Base-by-base conservation (phyloP, 495 filamentous ascomycete species). In the Filosporella fistucella region DNA sequence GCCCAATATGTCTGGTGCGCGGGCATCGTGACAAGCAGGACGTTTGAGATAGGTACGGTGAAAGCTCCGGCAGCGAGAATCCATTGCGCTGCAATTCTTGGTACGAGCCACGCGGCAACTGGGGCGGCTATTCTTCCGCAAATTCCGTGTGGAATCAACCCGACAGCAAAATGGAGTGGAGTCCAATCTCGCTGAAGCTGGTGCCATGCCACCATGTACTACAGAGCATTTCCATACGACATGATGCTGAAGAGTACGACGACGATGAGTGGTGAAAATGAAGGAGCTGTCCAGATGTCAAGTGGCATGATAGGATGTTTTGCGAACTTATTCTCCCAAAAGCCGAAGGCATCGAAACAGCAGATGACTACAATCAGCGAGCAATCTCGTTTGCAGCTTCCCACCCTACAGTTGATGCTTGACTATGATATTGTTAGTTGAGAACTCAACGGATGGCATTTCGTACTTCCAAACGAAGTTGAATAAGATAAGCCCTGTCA, bases 401-500 rank as follows among this genome's bases (percentile, higher is more conserved):
- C 75, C 75, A 76, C 23, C 75, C 74, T 1, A 67, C 68, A 25
- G 63, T 61, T 11, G 75, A 69, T 8, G 74, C 75, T 68, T 77
- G 72, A 47, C 75, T 77, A 21, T 8, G 16, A 42, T 43, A 10
- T 39, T 46, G 4, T 23, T 33, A 2, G 18, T 35, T 24, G 17
- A 29, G 35, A 13, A 37, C 8, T 22, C 20, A 8, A 7, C 16
- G n/a, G 29, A 20, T 10, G n/a, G 16, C 14, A 20, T 6, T 1
- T 58, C 71, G 60, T 59, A 78, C 72, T 72, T 77, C 74, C 75
- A 79, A 18, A 68, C 68, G 55, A 77, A 68, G 52, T 73, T 80
- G 62, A 78, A 78, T 1, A 76, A 45, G 10, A 78, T 70, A 22
- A 77, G 49, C 1, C 63, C 68, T 11, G 60, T 59, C 1, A 67